Evolutionary conservation across 108 stramenopile genomes (phyloP), one percentile per base, ranked within the genome.

Genomic region (Skeletonema marinoi): DNA sequence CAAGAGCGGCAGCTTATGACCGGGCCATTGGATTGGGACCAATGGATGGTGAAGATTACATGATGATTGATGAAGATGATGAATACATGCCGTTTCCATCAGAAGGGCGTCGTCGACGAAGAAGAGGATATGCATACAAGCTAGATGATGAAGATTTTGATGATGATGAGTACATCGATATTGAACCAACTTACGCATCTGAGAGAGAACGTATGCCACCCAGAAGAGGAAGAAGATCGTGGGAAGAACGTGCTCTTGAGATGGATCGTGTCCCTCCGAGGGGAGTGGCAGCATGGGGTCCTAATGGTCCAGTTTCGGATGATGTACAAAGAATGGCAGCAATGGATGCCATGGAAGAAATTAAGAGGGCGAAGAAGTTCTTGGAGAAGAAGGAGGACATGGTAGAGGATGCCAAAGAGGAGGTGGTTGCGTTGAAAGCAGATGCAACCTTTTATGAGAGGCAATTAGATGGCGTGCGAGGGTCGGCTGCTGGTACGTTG

Each of bases 241-340:
- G 92, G 92, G 88, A 89, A 73, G 90, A 93, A 50, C 86, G 92
- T 35, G 88, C 85, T 6, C 32, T 79, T 21, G 89, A 90, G 21
- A 76, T 92, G 73, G 92, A 93, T 74, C 83, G 92, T 48, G 88
- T 95, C 7, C 94, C 94, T 14, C 90, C 90, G 25, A 78, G 61
- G 19, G 77, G 77, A 30, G 80, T 90, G 9, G 54, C 78, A 14
- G 91, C 92, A 0, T 95, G 91, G 91, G 94, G 94, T 30, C 94
- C 94, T 30, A 66, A 87, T 13, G 94, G 94, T 31, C 86, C 78
- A 33, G 65, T 19, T 14, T 64, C 51, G 30, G 66, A 63, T 16
- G 81, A 88, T 86, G 90, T 90, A 7, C 85, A 90, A 32, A 82
- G 80, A 9, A 87, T 82, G 62, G 92, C 92, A 7, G 89, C 88